Base-by-base conservation (phyloP, 305 asterid species). In the Solanum hybrid region DNA sequence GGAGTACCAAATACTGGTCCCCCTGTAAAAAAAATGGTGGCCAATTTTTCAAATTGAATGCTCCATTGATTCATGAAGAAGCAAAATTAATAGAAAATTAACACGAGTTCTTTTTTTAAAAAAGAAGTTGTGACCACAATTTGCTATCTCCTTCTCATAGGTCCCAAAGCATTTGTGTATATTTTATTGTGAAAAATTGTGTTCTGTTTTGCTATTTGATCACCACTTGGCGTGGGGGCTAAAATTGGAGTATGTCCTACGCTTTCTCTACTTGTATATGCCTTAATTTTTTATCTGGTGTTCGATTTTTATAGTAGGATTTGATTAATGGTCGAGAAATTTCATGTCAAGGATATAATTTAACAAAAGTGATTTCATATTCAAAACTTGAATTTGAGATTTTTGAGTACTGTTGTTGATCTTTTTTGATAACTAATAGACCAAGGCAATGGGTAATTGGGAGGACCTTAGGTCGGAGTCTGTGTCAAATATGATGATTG, bases 11-110 rank as follows among this genome's bases (percentile, higher is more conserved):
- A 15, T 79, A 83, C 1, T 51, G 88, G 88, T 29, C 75, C 76
- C 75, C 26, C 22, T 22, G 0, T 22, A 79, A 15, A 15, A 32
- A 45, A 51, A 51, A 17, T 45, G 88, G 75, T 84, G 88, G 41
- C 73, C 88, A 84, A 2, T 14, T 51, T 80, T 84, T 5, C 38
- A 84, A 9, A 84, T 51, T 51, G 29, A 84, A 31, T 84, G 88
- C 39, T 31, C 31, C 88, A 51, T 84, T 20, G 87, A 82, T 82
- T 82, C 87, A 26, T 82, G 26, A 84, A 57, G 22, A 84, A 84
- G 88, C 72, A 61, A 61, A 61, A 20, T 15, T 15, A 38, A 79
- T 31, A 37, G 86, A 80, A 39, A 39, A 20, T 41, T 45, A 51
- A 84, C 88, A 84, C 37, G 39, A 84, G 20, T 45, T 27, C 2